phyloP scores from a whole-genome alignment of 306 rosid species.

The Quercus suber region DNA sequence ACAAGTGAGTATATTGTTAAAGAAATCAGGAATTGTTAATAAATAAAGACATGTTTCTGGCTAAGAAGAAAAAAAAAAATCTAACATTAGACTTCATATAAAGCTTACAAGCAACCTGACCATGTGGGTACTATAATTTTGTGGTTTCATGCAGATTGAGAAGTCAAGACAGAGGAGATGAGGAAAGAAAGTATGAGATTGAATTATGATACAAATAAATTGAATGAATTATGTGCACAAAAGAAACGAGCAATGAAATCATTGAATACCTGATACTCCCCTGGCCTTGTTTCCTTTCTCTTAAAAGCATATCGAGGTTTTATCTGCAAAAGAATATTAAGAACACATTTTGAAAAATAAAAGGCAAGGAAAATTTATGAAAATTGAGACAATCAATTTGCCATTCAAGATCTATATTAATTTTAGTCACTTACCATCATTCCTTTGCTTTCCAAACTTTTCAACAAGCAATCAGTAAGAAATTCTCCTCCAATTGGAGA shows the following conservation, averaged over 20 bases:
- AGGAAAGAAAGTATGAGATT: neutral
- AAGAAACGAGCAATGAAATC: slow-evolving; percentile 7
- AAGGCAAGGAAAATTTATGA: neutral
- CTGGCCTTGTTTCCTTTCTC: slow-evolving; percentile 92
- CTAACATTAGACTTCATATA: neutral
- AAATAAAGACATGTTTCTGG: neutral
- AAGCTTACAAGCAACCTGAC: neutral
- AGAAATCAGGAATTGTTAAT: neutral
- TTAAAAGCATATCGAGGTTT: slow-evolving; percentile 90
- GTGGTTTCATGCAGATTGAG: neutral
- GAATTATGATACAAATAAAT: neutral
- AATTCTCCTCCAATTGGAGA: slow-evolving; percentile 96
- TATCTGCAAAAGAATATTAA: slow-evolving; percentile 43
- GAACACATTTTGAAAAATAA: neutral
- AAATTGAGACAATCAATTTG: slow-evolving; percentile 10
- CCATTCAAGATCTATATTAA: slow-evolving; percentile 13
- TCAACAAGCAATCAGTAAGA: slow-evolving; percentile 91
- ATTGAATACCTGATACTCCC: slow-evolving; percentile 88
- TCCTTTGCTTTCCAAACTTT: slow-evolving; percentile 98
- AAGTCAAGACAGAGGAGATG: neutral
- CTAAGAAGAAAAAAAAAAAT: neutral
- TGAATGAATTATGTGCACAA: neutral
- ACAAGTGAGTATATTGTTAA: neutral
- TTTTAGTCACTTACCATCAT: slow-evolving; percentile 54
- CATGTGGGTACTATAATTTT: neutral